These are phyloP conservation scores for Spironucleus salmonicida DNA, from an alignment of 208 protist species.

Conservation along the genomic window DNA sequence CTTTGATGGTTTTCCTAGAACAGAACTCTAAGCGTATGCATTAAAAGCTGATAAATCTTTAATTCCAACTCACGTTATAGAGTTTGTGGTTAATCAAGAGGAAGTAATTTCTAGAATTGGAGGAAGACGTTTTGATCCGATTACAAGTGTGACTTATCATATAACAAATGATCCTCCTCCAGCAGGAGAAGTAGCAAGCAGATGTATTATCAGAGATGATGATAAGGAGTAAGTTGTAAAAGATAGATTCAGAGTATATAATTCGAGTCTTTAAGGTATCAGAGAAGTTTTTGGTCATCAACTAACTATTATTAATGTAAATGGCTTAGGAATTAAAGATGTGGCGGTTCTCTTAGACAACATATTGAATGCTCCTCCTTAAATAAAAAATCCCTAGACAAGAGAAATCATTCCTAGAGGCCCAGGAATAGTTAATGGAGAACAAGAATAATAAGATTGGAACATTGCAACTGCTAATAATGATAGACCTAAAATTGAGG, in stretches of 20 bases:
- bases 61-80: constrained; percentile 26
- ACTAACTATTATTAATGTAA: too few species aligned
- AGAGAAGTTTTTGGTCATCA: too few species aligned
- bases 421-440: too few species aligned
- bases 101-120: constrained; percentile 36
- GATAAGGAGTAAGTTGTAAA: constrained; percentile 12
- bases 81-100: constrained; percentile 42
- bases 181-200: constrained; percentile 43
- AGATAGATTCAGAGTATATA: neutral
- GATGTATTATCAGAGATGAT: constrained; percentile 5
- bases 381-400: too few species aligned
- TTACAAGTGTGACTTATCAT: constrained; percentile 46
- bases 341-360: too few species aligned
- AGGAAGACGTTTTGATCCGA: constrained; percentile 41
- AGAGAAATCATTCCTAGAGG: too few species aligned
- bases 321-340: too few species aligned
- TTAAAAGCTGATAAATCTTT: neutral
- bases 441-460: too few species aligned
- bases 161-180: constrained; percentile 35
- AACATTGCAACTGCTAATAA: too few species aligned
- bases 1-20: constrained; percentile 54
- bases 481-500: too few species aligned
- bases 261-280: too few species aligned
- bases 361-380: too few species aligned
- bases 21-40: constrained; percentile 38